These are phyloP conservation scores for Ceratobasidium sp. DNA, from an alignment of 1,284 basidiomycete species.

Conservation along the genomic window DNA sequence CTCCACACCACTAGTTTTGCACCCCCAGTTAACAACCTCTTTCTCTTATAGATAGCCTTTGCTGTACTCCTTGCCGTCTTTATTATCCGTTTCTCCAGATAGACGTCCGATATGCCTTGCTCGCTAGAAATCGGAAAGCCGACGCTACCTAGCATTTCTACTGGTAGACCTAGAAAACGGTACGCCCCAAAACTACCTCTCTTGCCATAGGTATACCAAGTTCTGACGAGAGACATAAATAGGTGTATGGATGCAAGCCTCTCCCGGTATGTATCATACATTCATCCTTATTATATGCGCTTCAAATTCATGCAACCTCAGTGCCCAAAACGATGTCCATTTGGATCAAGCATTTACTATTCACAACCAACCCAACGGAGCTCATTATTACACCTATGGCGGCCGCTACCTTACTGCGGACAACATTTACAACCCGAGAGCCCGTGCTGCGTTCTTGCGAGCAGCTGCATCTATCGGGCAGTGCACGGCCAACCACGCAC, in stretches of 20 bases:
- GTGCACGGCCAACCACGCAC: not conserved
- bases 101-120: not conserved
- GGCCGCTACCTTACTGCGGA: not conserved
- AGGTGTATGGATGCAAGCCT: not conserved
- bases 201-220: not conserved
- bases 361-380: not conserved
- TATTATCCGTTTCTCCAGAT: not conserved
- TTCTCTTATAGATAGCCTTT: not conserved
- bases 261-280: not conserved
- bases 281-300: not conserved
- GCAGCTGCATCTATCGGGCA: not conserved
- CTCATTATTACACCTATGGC: not conserved
- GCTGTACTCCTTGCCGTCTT: not conserved
- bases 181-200: not conserved
- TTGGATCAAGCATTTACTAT: not conserved
- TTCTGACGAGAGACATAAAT: not conserved
- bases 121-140: not conserved
- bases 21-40: not conserved
- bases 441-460: not conserved
- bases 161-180: not conserved
- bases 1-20: too few relatives aligned
- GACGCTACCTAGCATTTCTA: not conserved
- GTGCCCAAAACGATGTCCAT: too few relatives aligned
- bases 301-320: not conserved
- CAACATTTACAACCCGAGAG: not conserved